These are phyloP conservation scores for Backusella australiensis DNA, from an alignment of 192 early-diverging fungal genomes.

Conservation along the genomic window DNA sequence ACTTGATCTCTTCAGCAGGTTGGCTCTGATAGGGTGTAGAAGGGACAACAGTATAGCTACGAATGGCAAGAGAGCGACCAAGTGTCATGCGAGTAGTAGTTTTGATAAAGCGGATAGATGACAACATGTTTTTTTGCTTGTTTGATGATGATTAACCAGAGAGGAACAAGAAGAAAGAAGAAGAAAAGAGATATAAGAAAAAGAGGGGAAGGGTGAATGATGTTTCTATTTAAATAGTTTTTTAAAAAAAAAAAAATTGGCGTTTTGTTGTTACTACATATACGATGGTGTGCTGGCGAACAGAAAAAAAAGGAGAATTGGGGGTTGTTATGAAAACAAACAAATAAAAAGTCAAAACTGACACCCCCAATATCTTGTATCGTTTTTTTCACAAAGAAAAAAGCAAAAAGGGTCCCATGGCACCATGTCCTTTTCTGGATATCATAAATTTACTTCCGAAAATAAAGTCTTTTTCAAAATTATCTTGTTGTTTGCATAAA, in stretches of 20 bases:
- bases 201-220: not conserved
- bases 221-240: not conserved
- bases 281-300: not conserved
- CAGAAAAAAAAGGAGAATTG: not conserved
- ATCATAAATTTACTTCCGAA: too few species aligned
- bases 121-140: not conserved
- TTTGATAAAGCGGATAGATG: not conserved
- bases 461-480: too few species aligned
- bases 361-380: too few species aligned
- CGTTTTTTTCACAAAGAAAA: not conserved
- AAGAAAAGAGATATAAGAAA: not conserved
- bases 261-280: not conserved
- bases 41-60: conserved; percentile 25
- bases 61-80: not conserved
- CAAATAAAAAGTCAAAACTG: not conserved
- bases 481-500: not conserved
- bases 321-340: not conserved
- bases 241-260: not conserved
- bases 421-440: too few species aligned
- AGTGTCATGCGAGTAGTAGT: not conserved
- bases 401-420: not conserved
- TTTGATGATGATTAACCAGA: too few species aligned
- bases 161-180: not conserved
- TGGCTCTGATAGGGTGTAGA: conserved; percentile 12
- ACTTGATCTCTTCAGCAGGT: not conserved